Conservation (phyloP, 169 alveolate genomes). For the Plasmodium knowlesi region DNA sequence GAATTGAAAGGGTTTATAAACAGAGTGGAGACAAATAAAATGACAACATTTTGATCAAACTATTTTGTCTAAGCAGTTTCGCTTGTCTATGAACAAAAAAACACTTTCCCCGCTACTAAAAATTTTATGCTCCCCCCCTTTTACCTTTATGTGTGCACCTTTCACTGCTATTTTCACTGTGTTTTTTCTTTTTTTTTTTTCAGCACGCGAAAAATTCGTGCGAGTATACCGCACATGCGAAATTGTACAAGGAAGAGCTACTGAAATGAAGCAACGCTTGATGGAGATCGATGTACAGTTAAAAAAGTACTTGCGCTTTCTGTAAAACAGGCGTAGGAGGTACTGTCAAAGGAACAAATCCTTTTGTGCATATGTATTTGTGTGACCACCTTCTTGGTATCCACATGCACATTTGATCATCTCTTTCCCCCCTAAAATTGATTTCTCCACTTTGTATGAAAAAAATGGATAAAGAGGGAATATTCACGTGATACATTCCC, state of each 20-base stretch:
- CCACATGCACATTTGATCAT: background rate
- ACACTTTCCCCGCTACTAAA: background rate
- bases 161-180: background rate
- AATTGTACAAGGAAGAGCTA: slow-evolving; percentile 24
- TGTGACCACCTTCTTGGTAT: background rate
- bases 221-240: slow-evolving; percentile 44
- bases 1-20: background rate
- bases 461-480: background rate
- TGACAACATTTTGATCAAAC: background rate
- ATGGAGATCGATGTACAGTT: background rate
- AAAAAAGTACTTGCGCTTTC: too few relatives aligned
- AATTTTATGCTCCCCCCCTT: background rate
- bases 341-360: background rate
- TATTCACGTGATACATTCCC: background rate
- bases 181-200: background rate
- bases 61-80: background rate
- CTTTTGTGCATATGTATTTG: background rate
- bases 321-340: background rate
- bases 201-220: slow-evolving; percentile 46
- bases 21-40: background rate
- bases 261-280: slow-evolving; percentile 9
- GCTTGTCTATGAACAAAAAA: background rate
- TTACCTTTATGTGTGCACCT: background rate
- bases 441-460: background rate
- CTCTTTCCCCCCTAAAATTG: background rate